Conservation (phyloP, 257 asterid species). For the Dorcoceras hygrometricum region DNA sequence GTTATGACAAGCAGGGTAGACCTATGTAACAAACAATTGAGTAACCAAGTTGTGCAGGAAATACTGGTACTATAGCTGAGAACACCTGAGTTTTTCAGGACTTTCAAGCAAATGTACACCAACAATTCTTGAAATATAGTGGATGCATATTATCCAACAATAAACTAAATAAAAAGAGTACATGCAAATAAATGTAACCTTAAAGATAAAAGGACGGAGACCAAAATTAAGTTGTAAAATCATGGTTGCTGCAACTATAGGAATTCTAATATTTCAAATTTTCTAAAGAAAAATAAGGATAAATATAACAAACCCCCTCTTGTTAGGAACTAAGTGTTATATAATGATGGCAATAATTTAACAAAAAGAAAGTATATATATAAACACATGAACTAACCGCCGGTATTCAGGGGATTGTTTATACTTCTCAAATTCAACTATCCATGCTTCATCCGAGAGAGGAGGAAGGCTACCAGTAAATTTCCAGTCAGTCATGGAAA, state of each 20-base stretch:
- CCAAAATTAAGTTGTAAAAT: neutral
- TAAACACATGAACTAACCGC: slow-evolving; percentile 46
- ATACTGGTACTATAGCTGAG: neutral
- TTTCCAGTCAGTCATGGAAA: slow-evolving; percentile 99
- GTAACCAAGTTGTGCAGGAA: neutral
- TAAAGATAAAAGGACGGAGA: neutral
- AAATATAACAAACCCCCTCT: neutral
- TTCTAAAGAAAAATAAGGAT: neutral
- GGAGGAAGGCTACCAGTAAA: slow-evolving; percentile 95
- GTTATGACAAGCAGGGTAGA: neutral
- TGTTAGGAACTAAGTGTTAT: neutral
- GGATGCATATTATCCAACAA: neutral
- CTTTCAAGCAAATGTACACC: neutral
- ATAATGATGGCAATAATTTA: neutral
- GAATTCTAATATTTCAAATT: neutral
- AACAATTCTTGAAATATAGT: neutral
- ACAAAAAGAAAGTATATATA: slow-evolving; percentile 14
- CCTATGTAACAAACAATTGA: neutral
- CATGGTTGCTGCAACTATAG: neutral
- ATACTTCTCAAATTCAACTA: slow-evolving; percentile 80
- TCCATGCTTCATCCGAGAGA: slow-evolving; percentile 78
- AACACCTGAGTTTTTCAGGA: neutral
- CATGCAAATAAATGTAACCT: neutral
- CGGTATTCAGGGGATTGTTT: slow-evolving; percentile 89
- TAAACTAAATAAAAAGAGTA: no score